Percentiles rank a stretch among this genome's conserved stretches.
Conservation (phyloP, 139 green algal species). For the Chlamydomonas sp. region DNA sequence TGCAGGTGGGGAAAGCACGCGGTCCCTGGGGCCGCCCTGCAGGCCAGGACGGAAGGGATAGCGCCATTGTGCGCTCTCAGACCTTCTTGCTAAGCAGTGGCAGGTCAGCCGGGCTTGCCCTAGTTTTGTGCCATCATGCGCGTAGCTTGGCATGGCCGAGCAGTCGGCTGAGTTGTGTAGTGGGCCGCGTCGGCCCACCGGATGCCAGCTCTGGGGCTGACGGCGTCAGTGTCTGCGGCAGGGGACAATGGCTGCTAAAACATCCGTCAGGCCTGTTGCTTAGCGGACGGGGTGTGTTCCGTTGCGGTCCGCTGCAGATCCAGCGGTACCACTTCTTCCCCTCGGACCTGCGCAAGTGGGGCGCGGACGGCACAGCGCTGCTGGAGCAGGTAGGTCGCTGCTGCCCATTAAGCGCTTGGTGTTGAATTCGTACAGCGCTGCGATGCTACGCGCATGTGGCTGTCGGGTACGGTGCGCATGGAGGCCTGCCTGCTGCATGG, state of each 20-base stretch:
- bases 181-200: no score
- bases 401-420: no score
- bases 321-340: conserved; percentile 96
- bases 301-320: conserved; percentile 42
- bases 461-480: not conserved
- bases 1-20: conserved; percentile 55
- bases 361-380: conserved; percentile 49
- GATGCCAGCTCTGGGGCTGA: no score
- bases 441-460: not conserved
- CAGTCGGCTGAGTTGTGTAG: no score
- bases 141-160: no score
- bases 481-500: not conserved
- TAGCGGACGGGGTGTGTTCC: not conserved
- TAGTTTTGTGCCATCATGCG: no score
- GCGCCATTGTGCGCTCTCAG: not conserved
- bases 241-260: not conserved
- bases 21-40: not conserved
- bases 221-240: no score
- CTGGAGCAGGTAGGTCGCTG: conserved; percentile 55
- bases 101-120: not conserved
- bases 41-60: not conserved
- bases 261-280: not conserved
- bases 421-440: not conserved
- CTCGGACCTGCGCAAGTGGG: conserved; percentile 48
- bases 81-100: not conserved